Base-by-base conservation (phyloP, 129 eudicot genomes). In the Chrysanthemum seticuspe region DNA sequence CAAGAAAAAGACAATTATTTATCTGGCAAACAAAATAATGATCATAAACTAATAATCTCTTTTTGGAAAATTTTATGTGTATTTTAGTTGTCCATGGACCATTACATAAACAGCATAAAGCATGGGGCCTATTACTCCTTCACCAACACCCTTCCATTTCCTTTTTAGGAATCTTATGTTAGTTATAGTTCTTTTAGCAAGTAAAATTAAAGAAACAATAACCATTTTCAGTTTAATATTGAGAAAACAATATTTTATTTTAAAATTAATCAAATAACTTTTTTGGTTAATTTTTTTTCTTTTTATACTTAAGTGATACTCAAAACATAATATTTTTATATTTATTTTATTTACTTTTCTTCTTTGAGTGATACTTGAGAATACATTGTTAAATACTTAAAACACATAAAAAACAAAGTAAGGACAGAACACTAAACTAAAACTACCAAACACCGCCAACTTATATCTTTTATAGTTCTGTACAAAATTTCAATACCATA, bases 91-190 rank as follows among this genome's bases (percentile, higher is more conserved):
- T 70, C 36, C 67, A 78, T 63, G 65, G 88, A 89, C 86, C 88
- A 83, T 76, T 85, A 51, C 85, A 79, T 79, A 62, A 68, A 78
- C 81, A 81, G 88, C 87, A 81, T 86, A 86, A 75, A 86, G 52
- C 75, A 80, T 62, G 77, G 81, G 81, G 13, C 81, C 76, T 23
- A 36, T 70, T 61, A 53, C 79, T 73, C 69, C 74, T 73, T 63
- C 77, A 62, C 81, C 82, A 78, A 68, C 78, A 72, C 76, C 69
- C 77, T 77, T 73, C 70, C 81, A 72, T 80, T 75, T 62, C 78
- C 78, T 49, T 49, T 78, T 80, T 74, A 72, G 53, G 78, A 77
- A 78, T 78, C 77, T 71, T 55, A 55, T 31, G 36, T 31, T 31
- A 31, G 36, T 31, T 31, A 31, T 31, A 31, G 36, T 31, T 31